phyloP scores from a whole-genome alignment of 257 asterid species.

The Petunia secreta region DNA sequence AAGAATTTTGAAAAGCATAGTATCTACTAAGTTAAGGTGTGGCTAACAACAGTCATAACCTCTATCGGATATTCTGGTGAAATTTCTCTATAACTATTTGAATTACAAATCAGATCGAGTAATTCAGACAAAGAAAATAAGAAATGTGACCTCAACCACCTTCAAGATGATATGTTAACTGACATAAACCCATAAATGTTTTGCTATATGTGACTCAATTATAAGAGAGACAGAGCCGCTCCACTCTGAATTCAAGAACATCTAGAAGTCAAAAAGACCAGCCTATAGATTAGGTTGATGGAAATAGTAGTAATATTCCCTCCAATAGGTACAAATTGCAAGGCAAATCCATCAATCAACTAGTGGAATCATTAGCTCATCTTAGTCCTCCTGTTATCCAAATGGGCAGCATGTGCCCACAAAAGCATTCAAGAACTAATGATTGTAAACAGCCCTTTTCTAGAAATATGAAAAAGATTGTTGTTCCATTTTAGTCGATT shows the following conservation, averaged over 20 bases:
- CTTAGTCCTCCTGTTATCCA: constrained; percentile 16
- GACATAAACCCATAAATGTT: background rate
- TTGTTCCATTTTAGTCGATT: background rate
- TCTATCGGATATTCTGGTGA: too few species aligned
- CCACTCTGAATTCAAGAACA: constrained; percentile 24
- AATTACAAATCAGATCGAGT: background rate
- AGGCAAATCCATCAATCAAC: constrained; percentile 26
- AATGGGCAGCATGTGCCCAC: constrained; percentile 24
- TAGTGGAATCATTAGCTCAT: constrained; percentile 27
- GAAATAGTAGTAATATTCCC: constrained; percentile 1
- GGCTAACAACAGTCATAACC: background rate
- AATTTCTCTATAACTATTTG: background rate
- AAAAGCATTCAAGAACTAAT: constrained; percentile 23
- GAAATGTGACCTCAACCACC: background rate
- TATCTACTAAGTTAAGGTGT: background rate
- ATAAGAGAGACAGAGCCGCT: background rate
- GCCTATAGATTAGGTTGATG: background rate
- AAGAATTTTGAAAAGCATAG: background rate
- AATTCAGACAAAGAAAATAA: background rate
- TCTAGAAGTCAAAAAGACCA: constrained; percentile 19
- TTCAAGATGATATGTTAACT: background rate
- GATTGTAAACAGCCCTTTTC: background rate
- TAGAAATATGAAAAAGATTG: constrained; percentile 8
- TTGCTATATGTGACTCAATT: background rate
- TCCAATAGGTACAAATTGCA: constrained; percentile 25